Conservation (phyloP, 148 eudicot species). For the Beta vulgaris region DNA sequence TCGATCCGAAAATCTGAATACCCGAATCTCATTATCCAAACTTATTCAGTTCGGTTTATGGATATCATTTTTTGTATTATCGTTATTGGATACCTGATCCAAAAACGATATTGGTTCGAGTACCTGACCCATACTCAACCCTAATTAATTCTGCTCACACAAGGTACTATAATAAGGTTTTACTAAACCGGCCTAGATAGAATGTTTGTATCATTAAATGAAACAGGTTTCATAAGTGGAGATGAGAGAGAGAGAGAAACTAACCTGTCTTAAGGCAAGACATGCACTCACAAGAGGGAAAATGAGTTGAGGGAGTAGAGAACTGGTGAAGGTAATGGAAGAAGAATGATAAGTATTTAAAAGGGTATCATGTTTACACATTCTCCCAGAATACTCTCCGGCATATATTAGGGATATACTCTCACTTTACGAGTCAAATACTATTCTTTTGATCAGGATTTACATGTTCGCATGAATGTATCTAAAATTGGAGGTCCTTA, state of each 20-base stretch:
- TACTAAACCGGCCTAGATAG: too few relatives aligned
- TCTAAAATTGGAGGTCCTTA: not conserved
- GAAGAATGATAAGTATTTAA: not conserved
- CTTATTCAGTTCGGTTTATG: too few relatives aligned
- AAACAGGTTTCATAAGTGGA: too few relatives aligned
- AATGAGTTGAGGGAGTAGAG: not conserved
- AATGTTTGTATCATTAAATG: too few relatives aligned
- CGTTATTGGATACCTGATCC: too few relatives aligned
- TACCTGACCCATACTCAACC: too few relatives aligned
- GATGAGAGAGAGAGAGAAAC: not conserved
- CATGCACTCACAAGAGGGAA: not conserved
- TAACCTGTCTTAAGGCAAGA: not conserved
- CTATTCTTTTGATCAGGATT: not conserved
- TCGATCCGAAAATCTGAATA: too few relatives aligned
- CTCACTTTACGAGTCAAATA: not conserved
- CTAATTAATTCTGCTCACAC: too few relatives aligned
- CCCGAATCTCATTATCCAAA: too few relatives aligned
- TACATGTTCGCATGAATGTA: not conserved
- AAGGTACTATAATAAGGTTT: too few relatives aligned
- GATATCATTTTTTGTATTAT: too few relatives aligned
- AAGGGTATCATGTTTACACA: not conserved
- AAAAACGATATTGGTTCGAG: too few relatives aligned
- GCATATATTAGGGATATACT: slow-evolving; percentile 13
- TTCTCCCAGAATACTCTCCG: slow-evolving; percentile 11
- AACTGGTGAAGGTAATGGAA: not conserved